Evolutionary conservation across 139 green algal species (phyloP).

Genomic region (Chloropicon primus): DNA sequence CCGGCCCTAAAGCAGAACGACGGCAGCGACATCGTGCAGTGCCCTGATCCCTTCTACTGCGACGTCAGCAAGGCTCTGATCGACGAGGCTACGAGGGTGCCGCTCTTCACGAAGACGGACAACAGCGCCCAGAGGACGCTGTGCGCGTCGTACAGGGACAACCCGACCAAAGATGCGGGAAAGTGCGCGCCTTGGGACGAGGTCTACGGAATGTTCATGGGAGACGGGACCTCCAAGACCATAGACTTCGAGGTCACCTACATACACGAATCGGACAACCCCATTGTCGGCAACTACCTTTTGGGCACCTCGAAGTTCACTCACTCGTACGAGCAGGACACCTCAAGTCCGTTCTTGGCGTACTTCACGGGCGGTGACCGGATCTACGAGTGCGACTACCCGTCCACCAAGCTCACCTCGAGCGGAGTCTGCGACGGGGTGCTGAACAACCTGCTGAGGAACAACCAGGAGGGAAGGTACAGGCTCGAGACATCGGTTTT

Average conservation of each 20-base stretch:
- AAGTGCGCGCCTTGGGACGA: slow-evolving; percentile 13
- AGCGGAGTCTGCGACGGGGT: not conserved
- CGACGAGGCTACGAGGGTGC: not conserved
- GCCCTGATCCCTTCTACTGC: slow-evolving; percentile 5
- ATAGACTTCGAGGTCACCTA: slow-evolving; percentile 3
- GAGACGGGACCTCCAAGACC: slow-evolving; percentile 8
- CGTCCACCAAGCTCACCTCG: not conserved
- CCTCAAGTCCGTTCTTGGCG: not conserved
- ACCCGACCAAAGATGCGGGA: slow-evolving; percentile 1
- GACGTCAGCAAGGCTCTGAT: slow-evolving; percentile 3
- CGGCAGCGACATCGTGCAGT: slow-evolving; percentile 1
- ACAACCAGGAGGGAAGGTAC: slow-evolving; percentile 20
- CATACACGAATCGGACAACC: slow-evolving; percentile 10
- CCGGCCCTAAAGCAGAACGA: not conserved
- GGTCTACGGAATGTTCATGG: slow-evolving; percentile 13
- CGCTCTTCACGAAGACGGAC: not conserved
- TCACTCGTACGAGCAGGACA: slow-evolving; percentile 8
- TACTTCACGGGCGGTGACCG: slow-evolving; percentile 19
- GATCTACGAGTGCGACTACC: slow-evolving; percentile 11
- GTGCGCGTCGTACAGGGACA: slow-evolving; percentile 4
- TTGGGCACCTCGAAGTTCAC: not conserved
- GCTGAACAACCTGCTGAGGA: slow-evolving; percentile 14
- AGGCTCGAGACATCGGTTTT: slow-evolving; percentile 7
- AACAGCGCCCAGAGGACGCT: not conserved
- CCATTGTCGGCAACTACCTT: slow-evolving; percentile 8